Evolutionary conservation across 2,329 filamentous ascomycete genomes (phyloP).

Genomic region (Pyrenochaeta sp.): DNA sequence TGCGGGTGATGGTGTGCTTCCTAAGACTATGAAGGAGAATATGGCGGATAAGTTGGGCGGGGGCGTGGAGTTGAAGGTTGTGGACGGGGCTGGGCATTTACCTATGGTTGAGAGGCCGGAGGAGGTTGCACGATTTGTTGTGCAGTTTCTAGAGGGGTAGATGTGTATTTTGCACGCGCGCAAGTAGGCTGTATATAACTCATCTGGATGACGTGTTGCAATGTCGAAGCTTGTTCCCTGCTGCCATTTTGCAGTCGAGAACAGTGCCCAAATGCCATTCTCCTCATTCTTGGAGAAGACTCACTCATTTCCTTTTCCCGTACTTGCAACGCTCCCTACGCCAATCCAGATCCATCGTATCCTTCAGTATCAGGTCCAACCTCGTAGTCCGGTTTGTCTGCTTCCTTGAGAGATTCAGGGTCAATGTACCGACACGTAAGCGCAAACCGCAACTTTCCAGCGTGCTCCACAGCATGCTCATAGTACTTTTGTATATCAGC

Average conservation of each 20-base stretch:
- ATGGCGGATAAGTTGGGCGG: conserved; percentile 62
- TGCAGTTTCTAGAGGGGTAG: conserved; percentile 56
- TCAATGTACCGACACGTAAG: conserved; percentile 65
- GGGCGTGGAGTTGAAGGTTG: conserved; percentile 68
- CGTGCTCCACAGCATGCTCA: conserved; percentile 65
- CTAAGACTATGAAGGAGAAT: conserved; percentile 78
- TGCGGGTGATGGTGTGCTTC: conserved; percentile 75
- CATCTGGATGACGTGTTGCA: no score
- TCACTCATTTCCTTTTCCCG: background rate
- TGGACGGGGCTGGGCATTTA: conserved; percentile 78
- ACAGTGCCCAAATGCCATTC: background rate
- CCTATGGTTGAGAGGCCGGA: conserved; percentile 82
- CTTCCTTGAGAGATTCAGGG: conserved; percentile 52
- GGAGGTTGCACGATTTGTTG: conserved; percentile 71
- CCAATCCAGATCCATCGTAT: conserved; percentile 46
- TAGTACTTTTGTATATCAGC: conserved; percentile 66
- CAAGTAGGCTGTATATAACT: background rate
- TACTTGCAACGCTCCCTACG: background rate
- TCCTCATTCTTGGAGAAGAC: background rate
- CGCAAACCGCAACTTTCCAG: conserved; percentile 63
- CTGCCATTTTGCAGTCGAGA: background rate
- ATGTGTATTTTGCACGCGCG: background rate
- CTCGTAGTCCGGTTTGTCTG: conserved; percentile 50
- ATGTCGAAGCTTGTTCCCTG: no score
- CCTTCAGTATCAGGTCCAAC: conserved; percentile 45